Evolutionary conservation across 2,329 filamentous ascomycete genomes (phyloP).

Genomic region (Pseudomassariella vexata): DNA sequence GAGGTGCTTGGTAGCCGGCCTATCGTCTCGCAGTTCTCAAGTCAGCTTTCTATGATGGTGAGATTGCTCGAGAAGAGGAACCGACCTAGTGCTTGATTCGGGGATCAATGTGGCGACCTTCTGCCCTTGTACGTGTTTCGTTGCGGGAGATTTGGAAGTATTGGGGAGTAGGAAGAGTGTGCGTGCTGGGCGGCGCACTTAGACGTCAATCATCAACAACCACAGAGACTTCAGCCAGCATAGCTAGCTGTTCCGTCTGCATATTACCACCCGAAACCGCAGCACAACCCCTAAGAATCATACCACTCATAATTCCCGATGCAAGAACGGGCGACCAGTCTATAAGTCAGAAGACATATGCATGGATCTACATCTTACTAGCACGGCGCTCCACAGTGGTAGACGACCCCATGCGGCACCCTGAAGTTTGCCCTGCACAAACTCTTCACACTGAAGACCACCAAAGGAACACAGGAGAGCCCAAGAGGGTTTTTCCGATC

Average conservation of each 20-base stretch:
- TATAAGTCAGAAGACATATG: constrained; percentile 3
- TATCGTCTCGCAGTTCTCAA: too few species aligned
- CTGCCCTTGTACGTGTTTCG: background rate
- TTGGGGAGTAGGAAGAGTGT: background rate
- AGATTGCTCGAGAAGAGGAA: too few species aligned
- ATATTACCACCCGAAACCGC: constrained; percentile 3
- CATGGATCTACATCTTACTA: constrained; percentile 5
- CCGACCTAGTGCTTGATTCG: too few species aligned
- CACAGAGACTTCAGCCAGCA: background rate
- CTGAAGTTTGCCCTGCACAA: too few species aligned
- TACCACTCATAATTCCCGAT: constrained; percentile 4
- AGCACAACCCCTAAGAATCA: constrained; percentile 4
- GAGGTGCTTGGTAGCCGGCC: too few species aligned
- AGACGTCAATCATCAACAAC: constrained; percentile 2
- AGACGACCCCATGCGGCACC: too few species aligned
- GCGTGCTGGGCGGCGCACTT: constrained; percentile 1
- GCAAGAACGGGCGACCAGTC: constrained; percentile 1
- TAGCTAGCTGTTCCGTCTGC: too few species aligned
- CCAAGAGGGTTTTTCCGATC: too few species aligned
- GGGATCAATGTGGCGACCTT: background rate
- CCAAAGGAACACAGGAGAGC: too few species aligned
- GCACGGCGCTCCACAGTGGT: too few species aligned
- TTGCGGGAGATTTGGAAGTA: background rate
- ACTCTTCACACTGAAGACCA: too few species aligned
- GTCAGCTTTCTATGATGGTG: too few species aligned